A percentile compares a stretch with the other conserved stretches of the same genome.
Evolutionary conservation across 116 monocot genomes (phyloP).

Genomic region (Dioscorea cayenensis): DNA sequence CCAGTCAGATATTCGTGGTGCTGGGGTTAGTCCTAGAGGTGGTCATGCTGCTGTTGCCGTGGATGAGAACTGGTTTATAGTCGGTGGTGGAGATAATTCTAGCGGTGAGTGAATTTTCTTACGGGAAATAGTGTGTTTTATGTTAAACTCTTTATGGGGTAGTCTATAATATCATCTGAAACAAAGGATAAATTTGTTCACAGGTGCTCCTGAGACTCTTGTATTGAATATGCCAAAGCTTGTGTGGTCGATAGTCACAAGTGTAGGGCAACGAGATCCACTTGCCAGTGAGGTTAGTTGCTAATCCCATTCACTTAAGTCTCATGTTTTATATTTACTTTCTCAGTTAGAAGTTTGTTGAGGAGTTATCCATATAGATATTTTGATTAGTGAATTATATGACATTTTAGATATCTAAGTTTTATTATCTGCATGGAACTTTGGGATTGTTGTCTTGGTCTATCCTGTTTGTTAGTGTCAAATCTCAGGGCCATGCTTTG

Average conservation of each 20-base stretch:
- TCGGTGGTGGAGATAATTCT: constrained; percentile 88
- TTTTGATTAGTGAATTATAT: too few species aligned
- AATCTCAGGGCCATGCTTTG: too few species aligned
- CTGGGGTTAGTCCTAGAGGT: constrained; percentile 56
- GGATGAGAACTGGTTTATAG: constrained; percentile 73
- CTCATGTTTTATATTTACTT: too few species aligned
- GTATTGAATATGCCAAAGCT: constrained; percentile 78
- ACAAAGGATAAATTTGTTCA: neutral
- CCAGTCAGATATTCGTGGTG: constrained; percentile 59
- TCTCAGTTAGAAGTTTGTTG: too few species aligned
- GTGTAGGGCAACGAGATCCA: constrained; percentile 54
- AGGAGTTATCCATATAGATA: too few species aligned
- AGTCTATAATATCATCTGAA: neutral
- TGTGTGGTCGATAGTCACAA: constrained; percentile 63
- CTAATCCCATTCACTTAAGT: neutral
- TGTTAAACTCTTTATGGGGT: neutral
- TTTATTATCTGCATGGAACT: too few species aligned
- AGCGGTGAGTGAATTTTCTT: constrained; percentile 40
- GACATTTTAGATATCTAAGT: too few species aligned
- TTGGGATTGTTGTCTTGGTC: too few species aligned
- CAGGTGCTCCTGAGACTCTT: constrained; percentile 76
- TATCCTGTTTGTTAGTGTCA: too few species aligned
- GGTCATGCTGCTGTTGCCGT: constrained; percentile 72
- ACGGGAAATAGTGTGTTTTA: neutral
- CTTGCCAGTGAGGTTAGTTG: constrained; percentile 83